Evolutionary conservation across 2,329 filamentous ascomycete species (phyloP).

Genomic region (Neurospora sp.): DNA sequence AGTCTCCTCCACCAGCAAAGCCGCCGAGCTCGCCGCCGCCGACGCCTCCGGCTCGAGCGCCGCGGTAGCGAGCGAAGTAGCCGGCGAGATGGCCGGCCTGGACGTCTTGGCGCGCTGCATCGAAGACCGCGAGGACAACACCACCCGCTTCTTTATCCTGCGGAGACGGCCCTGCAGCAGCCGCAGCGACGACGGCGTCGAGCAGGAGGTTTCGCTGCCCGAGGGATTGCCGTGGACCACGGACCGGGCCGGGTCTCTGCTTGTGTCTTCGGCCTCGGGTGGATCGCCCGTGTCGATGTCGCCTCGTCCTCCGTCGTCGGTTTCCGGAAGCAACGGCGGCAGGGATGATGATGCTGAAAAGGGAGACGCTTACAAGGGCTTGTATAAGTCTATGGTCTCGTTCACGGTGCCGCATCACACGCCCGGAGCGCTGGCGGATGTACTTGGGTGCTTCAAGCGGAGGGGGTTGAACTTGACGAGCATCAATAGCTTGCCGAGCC

Average conservation of each 20-base stretch:
- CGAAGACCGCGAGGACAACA: conserved; percentile 66
- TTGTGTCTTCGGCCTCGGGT: neutral
- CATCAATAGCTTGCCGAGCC: conserved; percentile 78
- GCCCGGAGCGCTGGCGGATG: conserved; percentile 75
- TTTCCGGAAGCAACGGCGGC: neutral
- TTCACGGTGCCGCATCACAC: conserved; percentile 72
- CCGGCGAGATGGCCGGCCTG: conserved; percentile 57
- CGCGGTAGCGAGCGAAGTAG: conserved; percentile 68
- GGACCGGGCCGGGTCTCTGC: neutral
- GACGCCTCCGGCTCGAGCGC: conserved; percentile 51
- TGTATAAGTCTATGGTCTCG: conserved; percentile 62
- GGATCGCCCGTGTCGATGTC: neutral
- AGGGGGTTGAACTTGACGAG: conserved; percentile 74
- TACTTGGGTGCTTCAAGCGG: conserved; percentile 66
- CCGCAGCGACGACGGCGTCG: neutral
- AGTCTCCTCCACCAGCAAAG: conserved; percentile 74
- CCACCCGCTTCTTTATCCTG: conserved; percentile 69
- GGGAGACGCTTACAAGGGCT: conserved; percentile 5
- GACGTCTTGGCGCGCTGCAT: conserved; percentile 60
- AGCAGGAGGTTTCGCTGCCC: neutral
- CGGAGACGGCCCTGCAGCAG: conserved; percentile 18
- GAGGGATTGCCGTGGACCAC: neutral
- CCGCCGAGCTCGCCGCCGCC: conserved; percentile 64
- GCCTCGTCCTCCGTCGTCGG: neutral
- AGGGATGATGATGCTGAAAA: neutral